Percentiles rank a stretch among this genome's conserved stretches.
Conservation (phyloP, 441 rosid genomes). For the Erodium trifolium region DNA sequence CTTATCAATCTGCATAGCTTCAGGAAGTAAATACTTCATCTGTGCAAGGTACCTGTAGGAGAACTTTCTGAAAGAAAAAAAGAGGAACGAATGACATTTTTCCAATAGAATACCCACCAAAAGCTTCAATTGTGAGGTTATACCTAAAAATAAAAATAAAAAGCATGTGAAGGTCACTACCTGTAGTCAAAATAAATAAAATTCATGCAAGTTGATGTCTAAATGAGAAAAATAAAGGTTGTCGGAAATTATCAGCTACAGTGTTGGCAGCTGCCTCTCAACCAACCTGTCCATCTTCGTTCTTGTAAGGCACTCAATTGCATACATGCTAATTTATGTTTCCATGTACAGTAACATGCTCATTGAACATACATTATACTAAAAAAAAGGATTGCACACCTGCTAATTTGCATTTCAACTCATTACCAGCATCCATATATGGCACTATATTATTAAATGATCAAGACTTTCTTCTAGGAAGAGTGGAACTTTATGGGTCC, state of each 20-base stretch:
- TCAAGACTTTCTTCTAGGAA: neutral
- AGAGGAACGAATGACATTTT: neutral
- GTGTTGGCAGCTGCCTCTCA: no score
- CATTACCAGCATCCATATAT: neutral
- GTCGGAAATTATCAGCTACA: no score
- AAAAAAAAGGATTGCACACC: neutral
- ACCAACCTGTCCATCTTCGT: no score
- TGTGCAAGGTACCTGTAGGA: conserved; percentile 36
- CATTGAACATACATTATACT: neutral
- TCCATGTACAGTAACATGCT: no score
- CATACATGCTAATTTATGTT: no score
- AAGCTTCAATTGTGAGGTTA: neutral
- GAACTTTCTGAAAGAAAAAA: conserved; percentile 30
- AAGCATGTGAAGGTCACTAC: neutral
- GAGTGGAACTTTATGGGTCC: neutral
- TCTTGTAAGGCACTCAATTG: no score
- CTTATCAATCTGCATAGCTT: conserved; percentile 33
- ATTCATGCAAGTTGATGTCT: no score
- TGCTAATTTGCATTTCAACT: conserved; percentile 3
- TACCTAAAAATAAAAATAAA: neutral
- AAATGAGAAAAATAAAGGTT: no score
- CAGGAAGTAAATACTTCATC: conserved; percentile 42
- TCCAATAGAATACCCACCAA: neutral
- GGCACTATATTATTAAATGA: no score
- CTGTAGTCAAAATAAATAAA: neutral